Conservation (phyloP, 768 basidiomycete species). For the Clitopilus passeckerianus region DNA sequence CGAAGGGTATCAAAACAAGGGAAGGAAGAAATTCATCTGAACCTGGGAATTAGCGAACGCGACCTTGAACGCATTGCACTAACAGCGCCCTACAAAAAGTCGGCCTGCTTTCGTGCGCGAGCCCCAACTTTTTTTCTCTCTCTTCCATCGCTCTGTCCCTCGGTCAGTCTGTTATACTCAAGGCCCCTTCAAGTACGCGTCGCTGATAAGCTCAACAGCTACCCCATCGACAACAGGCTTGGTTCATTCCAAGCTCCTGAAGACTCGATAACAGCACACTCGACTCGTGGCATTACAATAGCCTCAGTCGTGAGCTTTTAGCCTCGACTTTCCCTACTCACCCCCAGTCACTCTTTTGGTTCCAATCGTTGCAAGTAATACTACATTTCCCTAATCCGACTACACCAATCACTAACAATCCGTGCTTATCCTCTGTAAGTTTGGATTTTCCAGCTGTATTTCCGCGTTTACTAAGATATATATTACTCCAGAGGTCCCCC, state of each 20-base stretch:
- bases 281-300: constrained; percentile 12
- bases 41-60: constrained; percentile 42
- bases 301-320: constrained; percentile 8
- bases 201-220: constrained; percentile 22
- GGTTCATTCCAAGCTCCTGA: constrained; percentile 47
- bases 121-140: constrained; percentile 36
- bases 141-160: constrained; percentile 11
- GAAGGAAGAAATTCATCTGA: constrained; percentile 38
- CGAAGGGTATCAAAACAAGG: constrained; percentile 52
- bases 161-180: constrained; percentile 27
- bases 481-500: background rate
- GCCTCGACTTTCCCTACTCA: constrained; percentile 27
- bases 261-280: constrained; percentile 13
- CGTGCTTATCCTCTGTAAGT: constrained; percentile 16
- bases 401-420: constrained; percentile 21
- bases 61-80: constrained; percentile 43
- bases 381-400: constrained; percentile 4
- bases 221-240: constrained; percentile 29
- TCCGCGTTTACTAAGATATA: background rate
- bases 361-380: constrained; percentile 14
- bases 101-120: constrained; percentile 37
- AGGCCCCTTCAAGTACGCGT: constrained; percentile 4
- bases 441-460: background rate
- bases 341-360: constrained; percentile 46
- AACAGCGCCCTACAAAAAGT: constrained; percentile 44